A percentile compares a stretch with the other conserved stretches of the same genome.
These are phyloP conservation scores for Clarkia xantiana DNA, from an alignment of 345 rosid species.

Conservation along the genomic window DNA sequence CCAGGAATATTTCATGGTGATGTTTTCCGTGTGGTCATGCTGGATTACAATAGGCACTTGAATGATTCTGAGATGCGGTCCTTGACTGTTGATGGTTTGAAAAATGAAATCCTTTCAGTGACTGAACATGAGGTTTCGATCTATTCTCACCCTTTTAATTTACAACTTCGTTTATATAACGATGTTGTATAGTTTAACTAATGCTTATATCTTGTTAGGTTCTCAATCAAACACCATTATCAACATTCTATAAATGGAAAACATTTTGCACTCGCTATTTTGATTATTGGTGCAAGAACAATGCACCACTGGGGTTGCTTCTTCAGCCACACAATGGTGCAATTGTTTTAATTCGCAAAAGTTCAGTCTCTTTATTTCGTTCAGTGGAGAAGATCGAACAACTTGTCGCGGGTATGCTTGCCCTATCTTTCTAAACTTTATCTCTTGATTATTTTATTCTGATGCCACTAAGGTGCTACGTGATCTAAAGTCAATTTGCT, in stretches of 20 bases:
- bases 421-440: not conserved
- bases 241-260: slow-evolving; percentile 61
- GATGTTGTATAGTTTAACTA: slow-evolving; percentile 1
- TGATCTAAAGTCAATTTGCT: too few species aligned
- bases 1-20: slow-evolving; percentile 58
- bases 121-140: slow-evolving; percentile 65
- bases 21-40: slow-evolving; percentile 51
- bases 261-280: slow-evolving; percentile 57
- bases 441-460: not conserved
- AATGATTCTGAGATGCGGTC: slow-evolving; percentile 72
- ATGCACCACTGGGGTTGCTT: slow-evolving; percentile 57
- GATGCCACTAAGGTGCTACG: too few species aligned
- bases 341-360: slow-evolving; percentile 70
- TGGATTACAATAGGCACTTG: slow-evolving; percentile 67
- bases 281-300: slow-evolving; percentile 70
- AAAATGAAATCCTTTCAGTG: slow-evolving; percentile 58
- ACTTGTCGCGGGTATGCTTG: slow-evolving; percentile 46
- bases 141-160: slow-evolving; percentile 1
- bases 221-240: slow-evolving; percentile 31
- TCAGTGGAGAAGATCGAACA: slow-evolving; percentile 50
- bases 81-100: slow-evolving; percentile 63
- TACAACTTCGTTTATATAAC: not conserved
- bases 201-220: slow-evolving; percentile 30
- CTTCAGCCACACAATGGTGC: slow-evolving; percentile 39
- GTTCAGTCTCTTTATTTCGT: slow-evolving; percentile 65